Conservation (phyloP, 202 grass and related monocot species). For the Eragrostis tef region DNA sequence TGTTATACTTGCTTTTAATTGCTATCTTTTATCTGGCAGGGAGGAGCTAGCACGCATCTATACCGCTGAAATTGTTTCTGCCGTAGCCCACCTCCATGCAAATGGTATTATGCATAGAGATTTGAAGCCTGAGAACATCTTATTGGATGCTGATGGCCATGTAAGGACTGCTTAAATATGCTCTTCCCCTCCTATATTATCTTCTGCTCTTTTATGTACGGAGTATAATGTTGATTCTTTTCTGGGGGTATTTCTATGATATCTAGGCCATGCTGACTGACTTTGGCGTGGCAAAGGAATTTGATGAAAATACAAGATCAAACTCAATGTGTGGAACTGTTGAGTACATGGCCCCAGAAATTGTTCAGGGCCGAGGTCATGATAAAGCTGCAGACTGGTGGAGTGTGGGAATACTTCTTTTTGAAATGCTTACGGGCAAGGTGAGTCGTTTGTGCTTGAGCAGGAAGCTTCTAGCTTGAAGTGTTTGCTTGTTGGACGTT, state of each 20-base stretch:
- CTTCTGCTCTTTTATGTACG: constrained; percentile 2
- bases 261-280: constrained; percentile 89
- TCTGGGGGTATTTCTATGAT: constrained; percentile 1
- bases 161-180: constrained; percentile 50
- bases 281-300: constrained; percentile 94
- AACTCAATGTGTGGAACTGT: constrained; percentile 95
- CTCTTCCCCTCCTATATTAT: neutral
- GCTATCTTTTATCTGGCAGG: constrained; percentile 49
- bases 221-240: neutral
- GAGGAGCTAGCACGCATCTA: constrained; percentile 91
- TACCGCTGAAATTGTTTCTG: constrained; percentile 90
- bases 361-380: constrained; percentile 84
- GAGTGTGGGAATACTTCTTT: constrained; percentile 95
- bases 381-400: constrained; percentile 99
- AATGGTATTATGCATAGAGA: constrained; percentile 99
- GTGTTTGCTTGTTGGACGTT: constrained; percentile 9
- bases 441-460: constrained; percentile 48
- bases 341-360: constrained; percentile 99
- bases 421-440: constrained; percentile 99
- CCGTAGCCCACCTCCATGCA: constrained; percentile 86
- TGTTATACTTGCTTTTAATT: constrained; percentile 38
- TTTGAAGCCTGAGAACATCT: constrained; percentile 98
- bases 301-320: constrained; percentile 94
- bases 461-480: constrained; percentile 4
- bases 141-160: constrained; percentile 89